These are phyloP conservation scores for Solanum hybrid DNA, from an alignment of 305 asterid genomes.

Conservation along the genomic window DNA sequence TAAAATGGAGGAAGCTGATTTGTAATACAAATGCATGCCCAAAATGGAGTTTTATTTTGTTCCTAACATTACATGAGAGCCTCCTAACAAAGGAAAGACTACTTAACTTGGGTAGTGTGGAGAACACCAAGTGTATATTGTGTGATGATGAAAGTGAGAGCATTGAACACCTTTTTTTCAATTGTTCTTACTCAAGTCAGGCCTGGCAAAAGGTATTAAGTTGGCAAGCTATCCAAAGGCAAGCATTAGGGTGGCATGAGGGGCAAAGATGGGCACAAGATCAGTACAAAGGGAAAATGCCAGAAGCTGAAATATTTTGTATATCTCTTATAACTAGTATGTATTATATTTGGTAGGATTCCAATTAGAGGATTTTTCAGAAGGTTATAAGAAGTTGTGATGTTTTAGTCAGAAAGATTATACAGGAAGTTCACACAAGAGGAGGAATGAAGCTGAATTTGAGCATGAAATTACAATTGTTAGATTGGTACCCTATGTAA, in stretches of 20 bases:
- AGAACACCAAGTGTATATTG: background rate
- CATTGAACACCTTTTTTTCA: background rate
- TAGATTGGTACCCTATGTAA: too few species aligned
- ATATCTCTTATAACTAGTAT: background rate
- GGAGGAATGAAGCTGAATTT: background rate
- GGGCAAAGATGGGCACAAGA: background rate
- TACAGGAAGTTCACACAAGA: background rate
- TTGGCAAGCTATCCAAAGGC: background rate
- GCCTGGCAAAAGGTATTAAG: background rate
- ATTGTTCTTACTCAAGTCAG: background rate
- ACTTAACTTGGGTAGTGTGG: background rate
- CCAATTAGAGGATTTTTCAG: too few species aligned
- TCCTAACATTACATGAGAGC: background rate
- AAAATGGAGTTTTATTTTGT: background rate
- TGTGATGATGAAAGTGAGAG: background rate
- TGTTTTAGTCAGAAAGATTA: background rate
- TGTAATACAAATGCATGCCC: background rate
- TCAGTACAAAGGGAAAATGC: background rate
- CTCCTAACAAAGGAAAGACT: background rate
- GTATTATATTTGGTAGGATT: background rate
- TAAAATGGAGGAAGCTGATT: background rate
- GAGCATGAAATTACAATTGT: too few species aligned
- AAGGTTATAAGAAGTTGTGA: background rate
- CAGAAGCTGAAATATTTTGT: background rate
- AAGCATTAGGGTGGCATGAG: background rate